A percentile compares a stretch with the other conserved stretches of the same genome.
Conservation (phyloP, 1,284 basidiomycete species). For the Trametes pubescens region DNA sequence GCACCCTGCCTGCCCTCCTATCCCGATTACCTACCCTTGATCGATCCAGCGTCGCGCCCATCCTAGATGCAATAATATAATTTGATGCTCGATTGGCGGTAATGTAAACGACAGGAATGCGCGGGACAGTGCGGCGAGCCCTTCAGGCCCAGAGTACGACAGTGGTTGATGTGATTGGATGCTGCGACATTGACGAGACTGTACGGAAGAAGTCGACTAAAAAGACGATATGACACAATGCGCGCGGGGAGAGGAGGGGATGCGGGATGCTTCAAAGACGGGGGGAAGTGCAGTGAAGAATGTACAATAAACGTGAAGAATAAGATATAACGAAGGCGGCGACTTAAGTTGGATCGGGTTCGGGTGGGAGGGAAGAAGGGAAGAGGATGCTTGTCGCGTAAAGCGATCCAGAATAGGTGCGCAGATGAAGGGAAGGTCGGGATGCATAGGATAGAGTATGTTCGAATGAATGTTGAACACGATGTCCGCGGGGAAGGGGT, state of each 20-base stretch:
- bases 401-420: conserved; percentile 52
- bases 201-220: conserved; percentile 35
- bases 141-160: conserved; percentile 44
- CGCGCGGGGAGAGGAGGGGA: conserved; percentile 40
- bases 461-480: conserved; percentile 54
- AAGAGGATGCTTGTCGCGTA: conserved; percentile 54
- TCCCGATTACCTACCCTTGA: conserved; percentile 10
- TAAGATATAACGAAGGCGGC: conserved; percentile 62
- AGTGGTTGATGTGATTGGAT: conserved; percentile 50
- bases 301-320: conserved; percentile 76
- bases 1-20: neutral
- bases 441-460: conserved; percentile 57
- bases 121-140: conserved; percentile 37
- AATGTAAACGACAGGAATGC: conserved; percentile 41
- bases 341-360: conserved; percentile 37
- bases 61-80: conserved; percentile 33
- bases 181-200: conserved; percentile 59
- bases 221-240: conserved; percentile 46
- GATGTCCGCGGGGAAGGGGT: conserved; percentile 26
- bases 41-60: conserved; percentile 15
- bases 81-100: conserved; percentile 35
- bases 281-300: conserved; percentile 44
- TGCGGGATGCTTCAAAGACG: conserved; percentile 44
- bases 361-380: conserved; percentile 35
- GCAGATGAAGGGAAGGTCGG: conserved; percentile 44